Conservation (phyloP, 2,329 filamentous ascomycete species). For the Penicillium polonicum region DNA sequence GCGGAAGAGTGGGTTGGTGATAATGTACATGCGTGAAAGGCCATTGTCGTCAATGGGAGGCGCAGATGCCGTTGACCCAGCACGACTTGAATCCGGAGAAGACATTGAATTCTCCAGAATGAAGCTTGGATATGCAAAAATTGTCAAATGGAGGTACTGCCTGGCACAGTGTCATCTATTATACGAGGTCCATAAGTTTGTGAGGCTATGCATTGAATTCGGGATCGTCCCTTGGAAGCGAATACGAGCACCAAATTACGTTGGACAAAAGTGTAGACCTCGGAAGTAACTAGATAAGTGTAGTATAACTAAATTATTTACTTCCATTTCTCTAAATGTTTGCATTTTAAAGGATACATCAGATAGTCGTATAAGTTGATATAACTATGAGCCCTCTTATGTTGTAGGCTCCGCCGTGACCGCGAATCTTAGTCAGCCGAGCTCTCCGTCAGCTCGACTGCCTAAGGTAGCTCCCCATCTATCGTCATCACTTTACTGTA, state of each 20-base stretch:
- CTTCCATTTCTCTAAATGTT: neutral
- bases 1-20: conserved; percentile 13
- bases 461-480: conserved; percentile 25
- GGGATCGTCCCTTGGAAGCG: neutral
- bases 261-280: neutral
- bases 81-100: conserved; percentile 1
- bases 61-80: conserved; percentile 13
- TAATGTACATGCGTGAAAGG: conserved; percentile 9
- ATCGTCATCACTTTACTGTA: conserved; percentile 22
- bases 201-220: neutral
- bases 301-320: neutral
- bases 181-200: neutral
- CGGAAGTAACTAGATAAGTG: neutral
- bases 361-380: neutral
- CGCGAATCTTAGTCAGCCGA: conserved; percentile 20
- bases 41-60: conserved; percentile 5
- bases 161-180: neutral
- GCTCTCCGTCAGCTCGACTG: conserved; percentile 42
- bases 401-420: neutral
- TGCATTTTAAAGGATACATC: neutral
- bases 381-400: neutral
- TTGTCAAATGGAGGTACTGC: neutral
- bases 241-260: neutral
- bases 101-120: neutral
- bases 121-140: neutral